Evolutionary conservation across 2,329 filamentous ascomycete genomes (phyloP).

Genomic region (Zarea fungicola): DNA sequence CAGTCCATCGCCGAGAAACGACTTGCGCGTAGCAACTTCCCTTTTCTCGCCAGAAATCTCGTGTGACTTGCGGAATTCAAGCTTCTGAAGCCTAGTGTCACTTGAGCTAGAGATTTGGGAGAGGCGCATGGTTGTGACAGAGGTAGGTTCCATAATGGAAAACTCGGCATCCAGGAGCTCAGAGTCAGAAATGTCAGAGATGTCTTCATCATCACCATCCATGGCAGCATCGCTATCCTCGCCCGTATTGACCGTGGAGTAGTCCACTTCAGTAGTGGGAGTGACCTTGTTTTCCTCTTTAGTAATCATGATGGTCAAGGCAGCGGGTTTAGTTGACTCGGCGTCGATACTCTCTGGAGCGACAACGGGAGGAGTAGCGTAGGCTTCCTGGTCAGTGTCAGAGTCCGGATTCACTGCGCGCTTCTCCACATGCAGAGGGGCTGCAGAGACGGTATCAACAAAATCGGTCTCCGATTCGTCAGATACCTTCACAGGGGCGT

Average conservation of each 20-base stretch:
- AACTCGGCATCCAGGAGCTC: constrained; percentile 11
- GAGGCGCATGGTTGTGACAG: constrained; percentile 4
- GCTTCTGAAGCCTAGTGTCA: constrained; percentile 15
- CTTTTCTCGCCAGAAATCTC: background rate
- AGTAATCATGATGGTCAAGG: no score
- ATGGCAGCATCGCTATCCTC: constrained; percentile 6
- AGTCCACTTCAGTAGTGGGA: background rate
- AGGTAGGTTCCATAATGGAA: constrained; percentile 7
- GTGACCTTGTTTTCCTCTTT: no score
- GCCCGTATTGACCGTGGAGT: background rate
- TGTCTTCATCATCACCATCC: constrained; percentile 6
- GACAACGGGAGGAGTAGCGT: background rate
- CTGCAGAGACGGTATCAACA: background rate
- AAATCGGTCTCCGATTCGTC: background rate
- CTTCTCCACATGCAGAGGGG: background rate
- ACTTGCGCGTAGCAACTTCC: background rate
- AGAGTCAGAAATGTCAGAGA: constrained; percentile 5
- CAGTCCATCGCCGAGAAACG: background rate
- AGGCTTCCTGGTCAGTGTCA: background rate
- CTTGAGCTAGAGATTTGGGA: constrained; percentile 4
- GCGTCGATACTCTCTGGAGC: no score
- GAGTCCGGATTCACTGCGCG: background rate
- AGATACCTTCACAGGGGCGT: background rate
- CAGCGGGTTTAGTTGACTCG: no score
- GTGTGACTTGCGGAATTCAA: constrained; percentile 9